phyloP scores from a whole-genome alignment of 1,284 basidiomycete species.

The Pseudozyma sp. region DNA sequence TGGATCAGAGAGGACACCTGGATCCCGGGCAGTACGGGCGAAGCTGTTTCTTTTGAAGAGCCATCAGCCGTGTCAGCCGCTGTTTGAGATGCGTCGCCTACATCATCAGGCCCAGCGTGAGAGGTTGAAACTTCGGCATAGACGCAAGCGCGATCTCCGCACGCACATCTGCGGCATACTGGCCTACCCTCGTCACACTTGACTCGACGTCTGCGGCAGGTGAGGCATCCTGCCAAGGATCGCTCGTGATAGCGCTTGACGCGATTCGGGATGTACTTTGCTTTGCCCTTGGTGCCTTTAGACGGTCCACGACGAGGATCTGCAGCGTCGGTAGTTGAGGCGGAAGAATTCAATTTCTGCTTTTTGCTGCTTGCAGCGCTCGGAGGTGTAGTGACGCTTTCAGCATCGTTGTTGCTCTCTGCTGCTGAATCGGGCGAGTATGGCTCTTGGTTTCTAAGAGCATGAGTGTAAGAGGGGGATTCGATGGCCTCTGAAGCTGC shows the following conservation, averaged over 20 bases:
- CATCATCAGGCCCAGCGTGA: not conserved
- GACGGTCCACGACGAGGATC: conserved; percentile 11
- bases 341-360: conserved; percentile 1
- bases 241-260: conserved; percentile 49
- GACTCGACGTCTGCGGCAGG: conserved; percentile 44
- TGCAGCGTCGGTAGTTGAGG: not conserved
- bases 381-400: not conserved
- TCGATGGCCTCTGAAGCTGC: not conserved
- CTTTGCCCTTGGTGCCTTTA: conserved; percentile 46
- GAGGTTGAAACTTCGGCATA: conserved; percentile 20
- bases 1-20: conserved; percentile 36
- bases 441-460: not conserved
- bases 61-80: not conserved
- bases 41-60: not conserved
- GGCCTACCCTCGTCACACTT: conserved; percentile 47
- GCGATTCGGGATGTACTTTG: conserved; percentile 43
- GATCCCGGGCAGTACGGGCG: conserved; percentile 13
- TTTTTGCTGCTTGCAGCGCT: conserved; percentile 3
- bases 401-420: not conserved
- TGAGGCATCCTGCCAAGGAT: conserved; percentile 40
- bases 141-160: conserved; percentile 41
- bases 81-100: not conserved
- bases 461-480: not conserved
- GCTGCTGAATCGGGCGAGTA: conserved; percentile 4
- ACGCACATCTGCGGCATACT: conserved; percentile 34